Evolutionary conservation across 2,329 filamentous ascomycete genomes (phyloP).

Genomic region (Ophiostoma himal-ulmi): DNA sequence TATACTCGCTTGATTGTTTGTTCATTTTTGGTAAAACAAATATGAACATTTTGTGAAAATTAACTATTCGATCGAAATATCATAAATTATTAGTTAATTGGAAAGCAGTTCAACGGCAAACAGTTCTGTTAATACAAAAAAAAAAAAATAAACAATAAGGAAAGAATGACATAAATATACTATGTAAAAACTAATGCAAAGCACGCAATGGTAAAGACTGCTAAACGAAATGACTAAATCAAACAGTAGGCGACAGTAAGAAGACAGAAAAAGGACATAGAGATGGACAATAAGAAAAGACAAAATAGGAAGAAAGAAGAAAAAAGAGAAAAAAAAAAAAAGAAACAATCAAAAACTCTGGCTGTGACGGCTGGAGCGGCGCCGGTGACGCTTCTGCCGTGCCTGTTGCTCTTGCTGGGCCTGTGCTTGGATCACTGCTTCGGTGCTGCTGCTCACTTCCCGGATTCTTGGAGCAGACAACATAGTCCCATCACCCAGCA

Average conservation of each 20-base stretch:
- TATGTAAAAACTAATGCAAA: neutral
- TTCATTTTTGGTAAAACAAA: too few species aligned
- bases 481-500: neutral
- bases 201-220: neutral
- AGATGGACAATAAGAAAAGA: neutral
- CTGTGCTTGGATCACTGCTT: neutral
- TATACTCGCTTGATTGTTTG: too few species aligned
- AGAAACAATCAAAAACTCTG: neutral
- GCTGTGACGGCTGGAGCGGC: neutral
- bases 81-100: neutral
- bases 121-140: neutral
- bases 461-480: neutral
- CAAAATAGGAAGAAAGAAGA: neutral
- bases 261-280: neutral
- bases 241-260: neutral
- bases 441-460: conserved; percentile 3
- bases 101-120: neutral
- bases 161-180: neutral
- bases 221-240: neutral
- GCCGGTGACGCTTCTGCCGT: neutral
- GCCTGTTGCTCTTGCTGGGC: neutral
- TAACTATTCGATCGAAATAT: neutral
- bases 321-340: neutral
- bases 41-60: too few species aligned
- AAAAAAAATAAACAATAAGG: neutral